Conservation (phyloP, 2,329 filamentous ascomycete genomes). For the Neoscytalidium dimidiatum region DNA sequence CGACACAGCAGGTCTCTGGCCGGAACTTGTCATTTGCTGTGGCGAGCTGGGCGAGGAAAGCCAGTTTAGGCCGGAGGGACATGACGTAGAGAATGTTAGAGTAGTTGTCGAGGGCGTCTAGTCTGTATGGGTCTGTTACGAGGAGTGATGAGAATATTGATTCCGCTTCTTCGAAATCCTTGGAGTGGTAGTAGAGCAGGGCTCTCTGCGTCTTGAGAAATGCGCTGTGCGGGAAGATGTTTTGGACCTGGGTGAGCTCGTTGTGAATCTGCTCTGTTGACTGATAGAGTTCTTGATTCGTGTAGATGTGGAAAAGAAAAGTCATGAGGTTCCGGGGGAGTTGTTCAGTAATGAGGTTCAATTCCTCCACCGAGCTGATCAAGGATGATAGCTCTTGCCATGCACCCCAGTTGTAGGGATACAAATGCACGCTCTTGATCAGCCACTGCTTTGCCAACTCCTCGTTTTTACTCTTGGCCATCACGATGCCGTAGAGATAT, state of each 20-base stretch:
- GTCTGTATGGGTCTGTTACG: constrained; percentile 65
- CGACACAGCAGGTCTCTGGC: constrained; percentile 93
- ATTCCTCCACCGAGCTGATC: constrained; percentile 78
- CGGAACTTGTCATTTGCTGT: constrained; percentile 93
- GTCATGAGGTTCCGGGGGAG: constrained; percentile 90
- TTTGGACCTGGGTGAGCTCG: constrained; percentile 74
- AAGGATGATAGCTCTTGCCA: constrained; percentile 91
- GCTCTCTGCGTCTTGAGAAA: constrained; percentile 91
- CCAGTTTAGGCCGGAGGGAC: constrained; percentile 81
- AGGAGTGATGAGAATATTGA: constrained; percentile 68
- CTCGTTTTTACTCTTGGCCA: constrained; percentile 90
- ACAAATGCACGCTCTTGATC: constrained; percentile 83
- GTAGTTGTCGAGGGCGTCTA: constrained; percentile 93
- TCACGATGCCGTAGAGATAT: constrained; percentile 85
- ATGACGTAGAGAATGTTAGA: constrained; percentile 97
- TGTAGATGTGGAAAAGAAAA: constrained; percentile 90
- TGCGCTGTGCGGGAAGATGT: constrained; percentile 82
- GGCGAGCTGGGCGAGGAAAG: constrained; percentile 84
- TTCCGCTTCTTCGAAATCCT: constrained; percentile 69
- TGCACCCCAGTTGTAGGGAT: constrained; percentile 95
- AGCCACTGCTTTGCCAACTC: constrained; percentile 81
- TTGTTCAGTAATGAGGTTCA: constrained; percentile 69
- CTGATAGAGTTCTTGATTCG: constrained; percentile 89
- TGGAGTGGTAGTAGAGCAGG: constrained; percentile 85
- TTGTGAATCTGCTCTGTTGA: constrained; percentile 73